These are phyloP conservation scores for Pythium guiyangense DNA, from an alignment of 352 stramenopile genomes.

Conservation along the genomic window DNA sequence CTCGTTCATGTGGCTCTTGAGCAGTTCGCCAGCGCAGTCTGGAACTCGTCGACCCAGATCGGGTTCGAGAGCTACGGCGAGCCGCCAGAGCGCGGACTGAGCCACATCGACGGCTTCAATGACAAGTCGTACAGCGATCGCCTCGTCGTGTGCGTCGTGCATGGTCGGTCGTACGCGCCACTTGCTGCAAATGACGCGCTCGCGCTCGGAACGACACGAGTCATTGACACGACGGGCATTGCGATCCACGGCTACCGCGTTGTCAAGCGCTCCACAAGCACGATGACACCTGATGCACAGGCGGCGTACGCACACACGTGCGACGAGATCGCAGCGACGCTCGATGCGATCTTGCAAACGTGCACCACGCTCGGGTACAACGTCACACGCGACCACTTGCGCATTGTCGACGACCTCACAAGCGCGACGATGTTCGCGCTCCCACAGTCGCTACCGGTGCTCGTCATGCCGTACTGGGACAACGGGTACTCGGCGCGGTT, in stretches of 20 bases:
- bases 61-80: too few species aligned
- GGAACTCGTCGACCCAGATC: too few species aligned
- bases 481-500: slow-evolving; percentile 2
- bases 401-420: slow-evolving; percentile 16
- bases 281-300: not conserved
- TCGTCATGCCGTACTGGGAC: slow-evolving; percentile 16
- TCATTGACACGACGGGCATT: slow-evolving; percentile 8
- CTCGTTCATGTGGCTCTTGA: too few species aligned
- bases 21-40: too few species aligned
- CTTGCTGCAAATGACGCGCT: slow-evolving; percentile 30
- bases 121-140: slow-evolving; percentile 48
- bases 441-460: slow-evolving; percentile 8
- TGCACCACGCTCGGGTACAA: slow-evolving; percentile 24
- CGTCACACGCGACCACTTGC: slow-evolving; percentile 19
- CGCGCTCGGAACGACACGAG: not conserved
- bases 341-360: slow-evolving; percentile 16
- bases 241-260: slow-evolving; percentile 12
- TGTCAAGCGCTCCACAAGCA: slow-evolving; percentile 1
- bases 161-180: slow-evolving; percentile 35
- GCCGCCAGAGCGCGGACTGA: too few species aligned
- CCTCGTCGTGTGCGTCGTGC: slow-evolving; percentile 32
- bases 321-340: slow-evolving; percentile 13
- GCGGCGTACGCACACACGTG: slow-evolving; percentile 7
- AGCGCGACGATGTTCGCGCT: slow-evolving; percentile 3
- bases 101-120: slow-evolving; percentile 10